Conservation (phyloP, 1,139 yeast species). For the Suzukiozyma palmioleophila region DNA sequence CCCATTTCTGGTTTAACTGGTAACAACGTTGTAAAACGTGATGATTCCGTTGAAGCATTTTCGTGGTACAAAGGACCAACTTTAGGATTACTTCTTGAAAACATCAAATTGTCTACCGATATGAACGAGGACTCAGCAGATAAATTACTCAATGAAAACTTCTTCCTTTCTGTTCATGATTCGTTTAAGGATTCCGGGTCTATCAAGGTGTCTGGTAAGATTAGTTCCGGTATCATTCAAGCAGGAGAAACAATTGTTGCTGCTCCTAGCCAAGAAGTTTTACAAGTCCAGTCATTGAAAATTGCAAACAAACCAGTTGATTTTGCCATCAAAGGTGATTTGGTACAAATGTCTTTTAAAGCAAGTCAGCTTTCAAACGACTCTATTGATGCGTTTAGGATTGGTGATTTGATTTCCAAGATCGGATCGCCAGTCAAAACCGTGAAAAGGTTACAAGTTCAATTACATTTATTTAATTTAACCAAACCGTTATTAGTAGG, state of each 20-base stretch:
- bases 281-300: constrained; percentile 31
- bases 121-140: constrained; percentile 15
- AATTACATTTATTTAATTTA: constrained; percentile 65
- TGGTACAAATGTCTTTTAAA: constrained; percentile 56
- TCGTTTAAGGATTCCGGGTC: constrained; percentile 27
- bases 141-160: constrained; percentile 30
- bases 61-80: constrained; percentile 69
- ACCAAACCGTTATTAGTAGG: constrained; percentile 77
- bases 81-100: constrained; percentile 54
- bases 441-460: constrained; percentile 48
- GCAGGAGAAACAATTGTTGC: constrained; percentile 67
- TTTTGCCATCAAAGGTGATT: constrained; percentile 67
- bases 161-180: constrained; percentile 51
- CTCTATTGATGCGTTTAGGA: constrained; percentile 43
- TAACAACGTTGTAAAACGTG: constrained; percentile 60
- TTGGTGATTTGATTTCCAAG: constrained; percentile 71
- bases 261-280: constrained; percentile 46
- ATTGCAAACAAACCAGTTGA: constrained; percentile 23
- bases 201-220: constrained; percentile 61
- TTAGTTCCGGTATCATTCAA: constrained; percentile 72
- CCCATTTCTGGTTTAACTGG: constrained; percentile 90
- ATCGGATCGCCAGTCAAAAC: constrained; percentile 44
- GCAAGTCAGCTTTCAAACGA: constrained; percentile 39
- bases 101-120: constrained; percentile 17
- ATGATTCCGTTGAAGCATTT: constrained; percentile 24